These are phyloP conservation scores for Tricholoma matsutake DNA, from an alignment of 768 basidiomycete species.

Conservation along the genomic window DNA sequence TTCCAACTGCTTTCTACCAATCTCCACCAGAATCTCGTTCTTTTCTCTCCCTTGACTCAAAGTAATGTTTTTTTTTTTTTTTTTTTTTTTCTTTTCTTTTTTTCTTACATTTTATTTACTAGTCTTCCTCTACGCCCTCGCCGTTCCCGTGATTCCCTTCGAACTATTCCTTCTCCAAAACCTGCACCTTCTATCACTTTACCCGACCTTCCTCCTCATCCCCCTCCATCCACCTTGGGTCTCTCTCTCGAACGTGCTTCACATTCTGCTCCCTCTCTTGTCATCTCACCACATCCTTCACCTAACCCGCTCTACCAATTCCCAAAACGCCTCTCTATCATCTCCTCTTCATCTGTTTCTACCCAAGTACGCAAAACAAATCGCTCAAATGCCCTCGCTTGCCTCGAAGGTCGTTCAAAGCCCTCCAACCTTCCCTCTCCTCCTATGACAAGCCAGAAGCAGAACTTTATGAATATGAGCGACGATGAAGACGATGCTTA, in stretches of 20 bases:
- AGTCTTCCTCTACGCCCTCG: too few relatives aligned
- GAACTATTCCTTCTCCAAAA: slow-evolving; percentile 56
- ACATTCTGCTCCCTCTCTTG: slow-evolving; percentile 14
- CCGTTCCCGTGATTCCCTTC: too few relatives aligned
- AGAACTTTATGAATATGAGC: slow-evolving; percentile 66
- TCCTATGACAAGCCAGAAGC: slow-evolving; percentile 12
- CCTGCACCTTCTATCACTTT: slow-evolving; percentile 53
- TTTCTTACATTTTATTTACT: too few relatives aligned
- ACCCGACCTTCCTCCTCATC: slow-evolving; percentile 31
- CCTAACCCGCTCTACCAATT: slow-evolving; percentile 10
- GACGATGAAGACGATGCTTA: slow-evolving; percentile 56
- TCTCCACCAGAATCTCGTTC: too few relatives aligned
- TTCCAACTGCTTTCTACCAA: slow-evolving; percentile 27
- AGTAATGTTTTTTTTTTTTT: too few relatives aligned
- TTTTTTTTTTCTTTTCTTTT: too few relatives aligned
- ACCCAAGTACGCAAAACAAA: slow-evolving; percentile 45
- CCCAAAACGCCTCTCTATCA: slow-evolving; percentile 17
- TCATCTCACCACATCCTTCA: slow-evolving; percentile 22
- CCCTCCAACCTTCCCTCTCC: slow-evolving; percentile 10
- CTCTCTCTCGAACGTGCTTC: slow-evolving; percentile 19
- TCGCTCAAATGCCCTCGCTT: slow-evolving; percentile 59
- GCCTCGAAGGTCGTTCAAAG: slow-evolving; percentile 54
- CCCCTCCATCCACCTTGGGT: slow-evolving; percentile 21
- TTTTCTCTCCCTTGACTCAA: too few relatives aligned
- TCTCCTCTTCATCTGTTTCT: slow-evolving; percentile 34